A percentile compares a stretch with the other conserved stretches of the same genome.
Conservation (phyloP, 106 monocot species). For the Allium cepa region DNA sequence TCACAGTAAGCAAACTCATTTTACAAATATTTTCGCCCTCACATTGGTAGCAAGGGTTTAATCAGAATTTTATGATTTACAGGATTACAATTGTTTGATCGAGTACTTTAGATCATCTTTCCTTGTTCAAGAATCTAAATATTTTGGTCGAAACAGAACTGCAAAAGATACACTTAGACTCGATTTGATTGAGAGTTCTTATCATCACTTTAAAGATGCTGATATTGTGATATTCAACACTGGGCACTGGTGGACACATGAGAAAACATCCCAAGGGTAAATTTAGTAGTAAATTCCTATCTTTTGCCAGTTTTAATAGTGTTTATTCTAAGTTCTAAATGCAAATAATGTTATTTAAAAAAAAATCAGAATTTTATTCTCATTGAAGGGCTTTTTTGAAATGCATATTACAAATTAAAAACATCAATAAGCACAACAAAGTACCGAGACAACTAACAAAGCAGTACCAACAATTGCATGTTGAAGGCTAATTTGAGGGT, state of each 20-base stretch:
- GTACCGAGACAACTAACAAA: no score
- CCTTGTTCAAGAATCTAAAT: constrained; percentile 29
- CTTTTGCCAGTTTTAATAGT: no score
- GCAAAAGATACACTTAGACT: constrained; percentile 30
- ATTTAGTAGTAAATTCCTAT: neutral
- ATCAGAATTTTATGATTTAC: neutral
- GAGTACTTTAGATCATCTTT: constrained; percentile 40
- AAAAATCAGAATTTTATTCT: no score
- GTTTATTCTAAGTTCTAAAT: no score
- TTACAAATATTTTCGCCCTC: neutral
- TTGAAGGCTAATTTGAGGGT: no score
- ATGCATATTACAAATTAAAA: no score
- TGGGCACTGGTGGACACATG: constrained; percentile 36
- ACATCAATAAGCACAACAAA: no score
- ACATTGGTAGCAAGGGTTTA: neutral
- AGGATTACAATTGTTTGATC: constrained; percentile 42
- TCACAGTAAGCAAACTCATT: constrained; percentile 16
- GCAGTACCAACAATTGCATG: no score
- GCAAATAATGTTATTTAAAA: no score
- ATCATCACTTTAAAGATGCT: constrained; percentile 5
- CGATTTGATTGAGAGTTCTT: constrained; percentile 7
- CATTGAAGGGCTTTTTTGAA: no score
- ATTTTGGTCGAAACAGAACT: constrained; percentile 7
- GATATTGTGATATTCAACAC: constrained; percentile 25
- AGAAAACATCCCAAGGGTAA: constrained; percentile 45